Evolutionary conservation across 1,284 basidiomycete genomes (phyloP), one percentile per base, ranked within the genome.

Genomic region (Fistulina hepatica): DNA sequence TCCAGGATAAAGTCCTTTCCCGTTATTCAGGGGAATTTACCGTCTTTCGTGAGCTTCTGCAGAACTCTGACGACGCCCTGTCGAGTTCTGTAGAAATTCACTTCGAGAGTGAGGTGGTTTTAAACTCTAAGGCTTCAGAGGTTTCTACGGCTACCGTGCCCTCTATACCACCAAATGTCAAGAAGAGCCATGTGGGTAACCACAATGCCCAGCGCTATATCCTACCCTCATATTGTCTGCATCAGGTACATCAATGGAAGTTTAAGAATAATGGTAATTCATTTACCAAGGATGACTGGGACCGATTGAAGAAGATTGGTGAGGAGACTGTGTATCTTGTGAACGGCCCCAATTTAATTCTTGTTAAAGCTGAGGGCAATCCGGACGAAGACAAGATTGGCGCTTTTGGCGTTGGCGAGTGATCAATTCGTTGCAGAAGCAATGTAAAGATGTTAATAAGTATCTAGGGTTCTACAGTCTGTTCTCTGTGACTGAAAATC

Each of bases 51-150:
- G 93, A 97, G 56, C 74, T 97, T 8, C 64, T 97, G 1, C 71
- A 97, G 64, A 97, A 97, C 53, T 93, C 93, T 11, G 93, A 97
- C 54, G 94, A 97, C 61, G 92, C 90, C 1, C 80, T 77, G 27
- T 83, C 91, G 5, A 75, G 71, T 39, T 63, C 73, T 24, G 88
- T 84, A 2, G 84, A 92, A 57, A 86, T 93, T 47, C 73, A 69
- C 43, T 92, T 92, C 48, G 76, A 85, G 53, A 84, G 85, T 0
- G 61, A 75, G 52, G 54, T 52, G 6, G 76, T 68, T 42, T 37
- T 76, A 32, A 32, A 39, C 34, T 15, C 36, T 28, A 10, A 34
- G 27, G 21, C 15, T n/a, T n/a, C n/a, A n/a, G n/a, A n/a, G n/a
- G n/a, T n/a, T n/a, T n/a, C n/a, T n/a, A n/a, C n/a, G n/a, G n/a